phyloP scores from a whole-genome alignment of 208 protist species.

The Leishmania turanica region DNA sequence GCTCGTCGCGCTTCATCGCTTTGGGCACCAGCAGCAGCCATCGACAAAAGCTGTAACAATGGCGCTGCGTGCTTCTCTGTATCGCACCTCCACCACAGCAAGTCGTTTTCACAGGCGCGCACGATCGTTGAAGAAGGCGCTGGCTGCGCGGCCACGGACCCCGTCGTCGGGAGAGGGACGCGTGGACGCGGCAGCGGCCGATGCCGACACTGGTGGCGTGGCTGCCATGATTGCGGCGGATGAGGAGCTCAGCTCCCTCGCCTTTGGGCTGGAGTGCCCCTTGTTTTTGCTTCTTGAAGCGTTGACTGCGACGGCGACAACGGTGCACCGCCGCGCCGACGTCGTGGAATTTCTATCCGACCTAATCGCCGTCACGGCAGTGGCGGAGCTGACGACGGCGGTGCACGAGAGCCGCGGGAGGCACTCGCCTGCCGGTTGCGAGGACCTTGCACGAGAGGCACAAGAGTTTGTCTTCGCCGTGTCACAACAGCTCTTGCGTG shows the following conservation, averaged over 20 bases:
- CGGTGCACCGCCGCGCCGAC: constrained; percentile 45
- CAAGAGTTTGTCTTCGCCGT: constrained; percentile 36
- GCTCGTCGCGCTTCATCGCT: constrained; percentile 67
- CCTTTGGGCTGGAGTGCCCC: constrained; percentile 20
- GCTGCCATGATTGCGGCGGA: constrained; percentile 4
- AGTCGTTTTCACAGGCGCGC: constrained; percentile 16
- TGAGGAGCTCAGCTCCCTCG: constrained; percentile 11
- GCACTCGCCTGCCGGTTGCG: no score
- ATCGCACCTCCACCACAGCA: constrained; percentile 4
- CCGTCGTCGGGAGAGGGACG: background rate
- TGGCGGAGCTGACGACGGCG: constrained; percentile 19
- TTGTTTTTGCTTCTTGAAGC: constrained; percentile 42
- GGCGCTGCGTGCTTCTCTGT: constrained; percentile 24
- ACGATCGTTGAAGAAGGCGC: constrained; percentile 14
- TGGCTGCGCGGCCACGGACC: background rate
- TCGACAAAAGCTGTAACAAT: constrained; percentile 38
- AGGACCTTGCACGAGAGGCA: background rate
- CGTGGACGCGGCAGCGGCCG: background rate
- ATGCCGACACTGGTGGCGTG: background rate
- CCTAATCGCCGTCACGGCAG: constrained; percentile 33
- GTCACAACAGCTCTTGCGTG: constrained; percentile 58
- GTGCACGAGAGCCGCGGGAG: background rate
- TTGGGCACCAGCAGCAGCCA: constrained; percentile 63
- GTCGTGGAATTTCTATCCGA: constrained; percentile 38
- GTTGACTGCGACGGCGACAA: constrained; percentile 37